These are phyloP conservation scores for Coemansia javaensis DNA, from an alignment of 192 early-diverging fungal species.

Conservation along the genomic window DNA sequence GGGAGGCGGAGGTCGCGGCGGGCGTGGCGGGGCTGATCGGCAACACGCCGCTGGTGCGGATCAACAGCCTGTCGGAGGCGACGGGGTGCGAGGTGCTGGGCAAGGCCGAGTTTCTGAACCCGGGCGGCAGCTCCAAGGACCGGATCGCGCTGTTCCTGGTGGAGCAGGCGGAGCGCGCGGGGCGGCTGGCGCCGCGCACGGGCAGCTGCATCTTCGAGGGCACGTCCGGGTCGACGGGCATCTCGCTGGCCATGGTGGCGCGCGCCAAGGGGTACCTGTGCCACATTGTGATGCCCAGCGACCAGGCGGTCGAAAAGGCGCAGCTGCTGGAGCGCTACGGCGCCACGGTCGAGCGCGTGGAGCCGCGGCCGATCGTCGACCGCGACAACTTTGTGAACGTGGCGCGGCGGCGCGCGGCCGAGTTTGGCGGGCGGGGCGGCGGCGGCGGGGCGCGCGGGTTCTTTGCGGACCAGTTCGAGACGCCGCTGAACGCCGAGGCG, in stretches of 20 bases:
- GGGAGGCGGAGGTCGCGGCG: constrained; percentile 8
- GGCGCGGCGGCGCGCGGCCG: constrained; percentile 67
- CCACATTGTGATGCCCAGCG: constrained; percentile 96
- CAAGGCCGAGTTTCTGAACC: constrained; percentile 81
- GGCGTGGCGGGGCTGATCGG: constrained; percentile 84
- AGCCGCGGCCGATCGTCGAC: constrained; percentile 89
- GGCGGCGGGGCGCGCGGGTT: constrained; percentile 46
- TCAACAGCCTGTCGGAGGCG: constrained; percentile 77
- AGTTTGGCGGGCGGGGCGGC: constrained; percentile 41
- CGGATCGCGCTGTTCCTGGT: constrained; percentile 86
- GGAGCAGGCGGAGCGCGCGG: constrained; percentile 64
- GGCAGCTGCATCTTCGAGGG: constrained; percentile 87
- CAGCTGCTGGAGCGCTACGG: constrained; percentile 75
- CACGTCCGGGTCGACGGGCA: constrained; percentile 94
- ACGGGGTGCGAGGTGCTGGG: constrained; percentile 88
- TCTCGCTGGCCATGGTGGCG: constrained; percentile 88
- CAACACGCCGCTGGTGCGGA: constrained; percentile 85
- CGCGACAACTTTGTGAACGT: constrained; percentile 88
- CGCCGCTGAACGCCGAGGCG: constrained; percentile 71
- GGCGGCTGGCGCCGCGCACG: constrained; percentile 66
- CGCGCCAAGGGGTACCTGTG: constrained; percentile 85
- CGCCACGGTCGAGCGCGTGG: constrained; percentile 86
- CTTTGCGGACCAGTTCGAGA: constrained; percentile 97
- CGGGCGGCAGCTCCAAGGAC: constrained; percentile 92
- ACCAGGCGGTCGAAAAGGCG: constrained; percentile 87